Percentiles rank a stretch among this genome's conserved stretches.
These are phyloP conservation scores for Eucalyptus curtisii DNA, from an alignment of 345 rosid genomes.

Conservation along the genomic window DNA sequence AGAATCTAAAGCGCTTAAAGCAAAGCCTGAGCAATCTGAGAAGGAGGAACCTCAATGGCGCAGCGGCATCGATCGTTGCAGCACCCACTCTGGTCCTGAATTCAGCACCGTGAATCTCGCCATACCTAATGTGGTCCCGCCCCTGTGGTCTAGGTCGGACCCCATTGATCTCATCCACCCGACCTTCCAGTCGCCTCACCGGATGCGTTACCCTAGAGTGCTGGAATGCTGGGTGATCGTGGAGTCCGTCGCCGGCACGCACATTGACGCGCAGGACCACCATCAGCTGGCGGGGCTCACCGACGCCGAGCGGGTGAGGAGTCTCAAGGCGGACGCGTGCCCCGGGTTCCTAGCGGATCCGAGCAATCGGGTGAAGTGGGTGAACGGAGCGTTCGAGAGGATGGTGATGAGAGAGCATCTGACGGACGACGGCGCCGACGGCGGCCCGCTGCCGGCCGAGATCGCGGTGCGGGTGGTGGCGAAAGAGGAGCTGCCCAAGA, in stretches of 20 bases:
- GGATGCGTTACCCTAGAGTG: background rate
- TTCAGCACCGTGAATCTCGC: background rate
- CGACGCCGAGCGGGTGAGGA: slow-evolving; percentile 15
- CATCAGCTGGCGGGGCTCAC: slow-evolving; percentile 6
- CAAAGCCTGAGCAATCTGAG: background rate
- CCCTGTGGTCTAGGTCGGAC: background rate
- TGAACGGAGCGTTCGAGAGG: slow-evolving; percentile 32
- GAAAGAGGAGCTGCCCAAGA: background rate
- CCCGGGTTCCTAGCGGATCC: slow-evolving; percentile 43
- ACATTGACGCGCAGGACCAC: background rate
- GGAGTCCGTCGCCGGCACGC: slow-evolving; percentile 14
- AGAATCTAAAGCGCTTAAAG: background rate
- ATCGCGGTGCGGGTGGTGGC: background rate
- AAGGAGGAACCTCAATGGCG: background rate
- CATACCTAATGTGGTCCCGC: background rate
- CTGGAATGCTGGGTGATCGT: slow-evolving; percentile 38
- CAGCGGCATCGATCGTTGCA: background rate
- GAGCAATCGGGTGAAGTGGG: slow-evolving; percentile 23
- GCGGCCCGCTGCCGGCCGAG: background rate
- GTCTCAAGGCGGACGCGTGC: slow-evolving; percentile 21
- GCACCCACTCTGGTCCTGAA: background rate
- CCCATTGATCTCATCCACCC: background rate
- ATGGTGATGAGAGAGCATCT: slow-evolving; percentile 6
- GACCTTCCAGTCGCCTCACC: background rate
- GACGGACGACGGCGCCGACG: background rate